A percentile compares a stretch with the other conserved stretches of the same genome.
These are phyloP conservation scores for Gloeostereum incarnatum DNA, from an alignment of 768 basidiomycete genomes.

Conservation along the genomic window DNA sequence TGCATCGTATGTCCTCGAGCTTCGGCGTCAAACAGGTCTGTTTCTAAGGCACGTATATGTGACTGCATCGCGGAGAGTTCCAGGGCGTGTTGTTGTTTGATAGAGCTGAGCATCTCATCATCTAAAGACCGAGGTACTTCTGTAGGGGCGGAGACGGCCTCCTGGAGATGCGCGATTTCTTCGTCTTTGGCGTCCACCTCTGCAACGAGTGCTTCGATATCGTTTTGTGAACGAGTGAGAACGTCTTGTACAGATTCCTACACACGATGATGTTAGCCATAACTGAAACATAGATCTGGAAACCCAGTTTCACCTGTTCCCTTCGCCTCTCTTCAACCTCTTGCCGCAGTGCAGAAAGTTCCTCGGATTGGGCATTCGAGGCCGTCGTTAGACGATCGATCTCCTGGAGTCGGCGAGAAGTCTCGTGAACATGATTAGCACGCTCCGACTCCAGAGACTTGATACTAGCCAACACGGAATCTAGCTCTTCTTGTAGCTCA, in stretches of 20 bases:
- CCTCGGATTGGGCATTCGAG: constrained; percentile 40
- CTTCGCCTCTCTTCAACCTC: constrained; percentile 39
- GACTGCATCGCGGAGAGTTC: constrained; percentile 78
- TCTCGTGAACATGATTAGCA: constrained; percentile 46
- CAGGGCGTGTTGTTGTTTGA: constrained; percentile 69
- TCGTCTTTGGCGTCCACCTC: constrained; percentile 57
- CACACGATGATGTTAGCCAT: constrained; percentile 3
- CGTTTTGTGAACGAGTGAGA: constrained; percentile 54
- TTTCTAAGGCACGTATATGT: constrained; percentile 70
- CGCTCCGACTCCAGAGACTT: constrained; percentile 59
- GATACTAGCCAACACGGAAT: constrained; percentile 40
- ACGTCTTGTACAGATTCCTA: constrained; percentile 58
- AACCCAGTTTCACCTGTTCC: constrained; percentile 23
- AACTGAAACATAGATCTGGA: not conserved
- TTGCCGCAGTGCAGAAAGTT: constrained; percentile 38
- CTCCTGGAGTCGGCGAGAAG: constrained; percentile 45
- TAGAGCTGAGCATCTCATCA: constrained; percentile 62
- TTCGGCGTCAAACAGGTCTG: constrained; percentile 63
- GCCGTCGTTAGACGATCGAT: constrained; percentile 40
- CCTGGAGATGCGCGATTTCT: constrained; percentile 52
- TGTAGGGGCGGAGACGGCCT: constrained; percentile 31
- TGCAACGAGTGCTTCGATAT: constrained; percentile 59
- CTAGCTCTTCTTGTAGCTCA: constrained; percentile 55
- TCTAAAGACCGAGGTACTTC: constrained; percentile 47
- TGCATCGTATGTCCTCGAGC: constrained; percentile 58